Conservation (phyloP, 1,284 basidiomycete genomes). For the Trichosporon coremiiforme region DNA sequence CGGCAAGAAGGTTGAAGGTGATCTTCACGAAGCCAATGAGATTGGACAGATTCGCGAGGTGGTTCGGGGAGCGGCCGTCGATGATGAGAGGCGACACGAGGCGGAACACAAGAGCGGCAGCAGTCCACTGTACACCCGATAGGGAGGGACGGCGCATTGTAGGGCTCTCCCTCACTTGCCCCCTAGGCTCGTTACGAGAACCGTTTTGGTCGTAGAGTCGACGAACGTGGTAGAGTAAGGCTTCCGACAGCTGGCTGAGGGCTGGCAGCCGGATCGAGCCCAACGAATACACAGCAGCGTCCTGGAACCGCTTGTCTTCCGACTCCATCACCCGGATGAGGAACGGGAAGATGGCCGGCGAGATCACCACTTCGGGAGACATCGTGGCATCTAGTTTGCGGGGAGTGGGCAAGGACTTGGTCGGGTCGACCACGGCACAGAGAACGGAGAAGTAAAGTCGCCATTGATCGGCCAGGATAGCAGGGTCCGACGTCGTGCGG, state of each 20-base stretch:
- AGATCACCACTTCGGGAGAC: conserved; percentile 54
- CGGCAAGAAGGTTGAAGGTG: conserved; percentile 74
- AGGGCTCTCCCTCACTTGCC: conserved; percentile 12
- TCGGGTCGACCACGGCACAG: conserved; percentile 54
- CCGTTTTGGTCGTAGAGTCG: conserved; percentile 64
- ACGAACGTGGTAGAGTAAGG: conserved; percentile 74
- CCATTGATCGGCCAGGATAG: conserved; percentile 78
- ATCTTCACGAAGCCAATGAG: conserved; percentile 84
- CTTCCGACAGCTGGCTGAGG: conserved; percentile 80
- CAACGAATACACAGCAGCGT: conserved; percentile 82
- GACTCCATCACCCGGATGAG: conserved; percentile 84
- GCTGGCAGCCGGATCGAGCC: conserved; percentile 77
- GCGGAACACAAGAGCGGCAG: conserved; percentile 86
- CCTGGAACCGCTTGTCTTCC: conserved; percentile 78
- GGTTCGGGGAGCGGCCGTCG: conserved; percentile 68
- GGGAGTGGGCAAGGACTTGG: background rate
- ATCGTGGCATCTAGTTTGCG: conserved; percentile 60
- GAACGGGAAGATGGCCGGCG: conserved; percentile 79
- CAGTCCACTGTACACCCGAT: conserved; percentile 80
- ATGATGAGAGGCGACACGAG: conserved; percentile 78
- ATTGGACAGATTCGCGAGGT: conserved; percentile 69
- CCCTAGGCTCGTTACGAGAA: conserved; percentile 24
- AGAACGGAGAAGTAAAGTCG: conserved; percentile 79
- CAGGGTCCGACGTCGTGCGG: conserved; percentile 62
- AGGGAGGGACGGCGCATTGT: conserved; percentile 62